Conservation (phyloP, 805 yeast genomes). For the Yamadazyma phyllophila region DNA sequence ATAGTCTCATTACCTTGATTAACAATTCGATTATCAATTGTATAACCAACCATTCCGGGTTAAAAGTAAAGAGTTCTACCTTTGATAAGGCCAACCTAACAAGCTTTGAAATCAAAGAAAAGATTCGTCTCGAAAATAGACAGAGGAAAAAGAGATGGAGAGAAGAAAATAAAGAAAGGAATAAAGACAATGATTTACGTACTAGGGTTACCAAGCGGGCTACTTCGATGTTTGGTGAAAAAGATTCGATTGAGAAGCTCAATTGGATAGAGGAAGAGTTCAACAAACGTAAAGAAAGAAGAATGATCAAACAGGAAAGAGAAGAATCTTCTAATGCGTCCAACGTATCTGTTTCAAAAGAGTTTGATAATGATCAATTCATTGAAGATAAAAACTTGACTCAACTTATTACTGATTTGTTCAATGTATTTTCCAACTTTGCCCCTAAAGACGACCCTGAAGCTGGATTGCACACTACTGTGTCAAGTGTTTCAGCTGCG, state of each 20-base stretch:
- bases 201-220: conserved; percentile 78
- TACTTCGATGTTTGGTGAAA: conserved; percentile 58
- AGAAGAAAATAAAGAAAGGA: conserved; percentile 72
- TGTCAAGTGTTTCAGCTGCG: conserved; percentile 37
- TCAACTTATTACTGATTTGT: conserved; percentile 28
- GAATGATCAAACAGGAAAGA: conserved; percentile 48
- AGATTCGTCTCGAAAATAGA: conserved; percentile 64
- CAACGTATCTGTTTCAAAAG: conserved; percentile 2
- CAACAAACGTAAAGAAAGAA: conserved; percentile 57
- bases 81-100: conserved; percentile 27
- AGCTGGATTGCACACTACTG: conserved; percentile 33
- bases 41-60: conserved; percentile 22
- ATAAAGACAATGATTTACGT: conserved; percentile 84
- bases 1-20: conserved; percentile 10
- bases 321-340: conserved; percentile 14
- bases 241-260: conserved; percentile 47
- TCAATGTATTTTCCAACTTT: conserved; percentile 34
- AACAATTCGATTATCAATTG: conserved; percentile 22
- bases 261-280: conserved; percentile 79
- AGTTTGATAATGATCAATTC: conserved; percentile 12
- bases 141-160: conserved; percentile 83
- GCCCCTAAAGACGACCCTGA: conserved; percentile 32
- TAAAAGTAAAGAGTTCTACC: conserved; percentile 16
- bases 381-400: conserved; percentile 12
- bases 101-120: conserved; percentile 48